Percentiles rank a stretch among this genome's conserved stretches.
These are phyloP conservation scores for Conoideocrella luteorostrata DNA, from an alignment of 2,329 filamentous ascomycete species.

Conservation along the genomic window DNA sequence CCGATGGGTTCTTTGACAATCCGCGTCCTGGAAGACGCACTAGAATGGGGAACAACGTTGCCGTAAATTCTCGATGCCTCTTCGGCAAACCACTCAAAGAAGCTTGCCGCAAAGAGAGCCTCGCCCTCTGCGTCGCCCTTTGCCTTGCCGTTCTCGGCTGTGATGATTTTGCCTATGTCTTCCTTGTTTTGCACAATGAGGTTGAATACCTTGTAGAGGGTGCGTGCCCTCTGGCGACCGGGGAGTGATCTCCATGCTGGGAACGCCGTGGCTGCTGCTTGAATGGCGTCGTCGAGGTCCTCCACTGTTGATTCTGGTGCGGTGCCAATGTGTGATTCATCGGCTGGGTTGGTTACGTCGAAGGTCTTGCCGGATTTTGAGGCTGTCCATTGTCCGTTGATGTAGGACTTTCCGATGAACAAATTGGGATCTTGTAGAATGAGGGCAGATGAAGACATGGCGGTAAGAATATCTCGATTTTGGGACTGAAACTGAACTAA, in stretches of 20 bases:
- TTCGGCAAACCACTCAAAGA: constrained; percentile 76
- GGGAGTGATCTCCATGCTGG: neutral
- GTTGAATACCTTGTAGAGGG: constrained; percentile 24
- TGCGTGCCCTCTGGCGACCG: neutral
- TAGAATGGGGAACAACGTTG: constrained; percentile 65
- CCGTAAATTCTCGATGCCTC: constrained; percentile 70
- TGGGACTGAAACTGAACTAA: too few relatives aligned
- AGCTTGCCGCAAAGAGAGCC: constrained; percentile 64
- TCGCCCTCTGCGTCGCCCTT: constrained; percentile 67
- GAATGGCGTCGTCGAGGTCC: constrained; percentile 69
- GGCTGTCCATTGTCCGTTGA: constrained; percentile 87
- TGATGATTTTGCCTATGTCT: constrained; percentile 75
- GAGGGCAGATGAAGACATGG: neutral
- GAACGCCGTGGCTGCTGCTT: neutral
- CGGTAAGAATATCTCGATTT: too few relatives aligned
- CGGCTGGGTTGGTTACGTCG: constrained; percentile 60
- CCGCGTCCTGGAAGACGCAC: constrained; percentile 63
- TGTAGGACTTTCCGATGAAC: constrained; percentile 44
- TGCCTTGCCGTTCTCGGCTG: constrained; percentile 85
- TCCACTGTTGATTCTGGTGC: neutral
- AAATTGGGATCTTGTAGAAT: neutral
- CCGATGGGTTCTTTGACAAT: constrained; percentile 80
- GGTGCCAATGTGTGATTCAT: neutral
- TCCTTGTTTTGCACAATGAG: constrained; percentile 71
- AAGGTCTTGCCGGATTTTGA: constrained; percentile 87